Evolutionary conservation across 2,329 filamentous ascomycete species (phyloP).

Genomic region (Pestalotiopsis sp.): DNA sequence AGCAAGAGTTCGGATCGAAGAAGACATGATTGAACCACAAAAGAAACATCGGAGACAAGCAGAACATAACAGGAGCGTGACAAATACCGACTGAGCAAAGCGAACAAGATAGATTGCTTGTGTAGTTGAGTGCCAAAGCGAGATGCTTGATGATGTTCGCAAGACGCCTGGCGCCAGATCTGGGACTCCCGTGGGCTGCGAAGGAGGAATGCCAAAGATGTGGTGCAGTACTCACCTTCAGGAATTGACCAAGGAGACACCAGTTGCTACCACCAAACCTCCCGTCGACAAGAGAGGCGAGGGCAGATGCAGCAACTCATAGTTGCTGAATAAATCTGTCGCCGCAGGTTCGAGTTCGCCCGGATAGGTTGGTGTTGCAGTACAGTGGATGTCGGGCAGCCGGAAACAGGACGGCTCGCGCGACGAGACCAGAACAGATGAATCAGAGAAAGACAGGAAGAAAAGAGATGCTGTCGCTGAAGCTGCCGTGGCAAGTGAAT

Average conservation of each 20-base stretch:
- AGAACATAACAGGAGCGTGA: too few species aligned
- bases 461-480: too few species aligned
- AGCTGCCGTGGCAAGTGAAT: too few species aligned
- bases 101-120: too few species aligned
- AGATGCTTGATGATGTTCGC: too few species aligned
- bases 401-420: background rate
- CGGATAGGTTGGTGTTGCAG: background rate
- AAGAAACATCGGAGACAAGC: too few species aligned
- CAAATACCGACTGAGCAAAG: too few species aligned
- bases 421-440: background rate
- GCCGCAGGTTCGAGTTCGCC: background rate
- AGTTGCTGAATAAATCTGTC: background rate
- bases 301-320: constrained; percentile 5
- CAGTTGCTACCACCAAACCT: background rate
- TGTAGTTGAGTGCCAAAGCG: too few species aligned
- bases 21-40: background rate
- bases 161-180: too few species aligned
- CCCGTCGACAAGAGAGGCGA: background rate
- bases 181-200: too few species aligned
- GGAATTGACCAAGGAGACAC: background rate
- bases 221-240: background rate
- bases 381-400: background rate
- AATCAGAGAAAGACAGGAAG: too few species aligned
- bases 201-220: too few species aligned
- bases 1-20: background rate